Percentiles rank a stretch among this genome's conserved stretches.
phyloP scores from a whole-genome alignment of 805 yeast genomes.

The Monosporozyma siamensis region DNA sequence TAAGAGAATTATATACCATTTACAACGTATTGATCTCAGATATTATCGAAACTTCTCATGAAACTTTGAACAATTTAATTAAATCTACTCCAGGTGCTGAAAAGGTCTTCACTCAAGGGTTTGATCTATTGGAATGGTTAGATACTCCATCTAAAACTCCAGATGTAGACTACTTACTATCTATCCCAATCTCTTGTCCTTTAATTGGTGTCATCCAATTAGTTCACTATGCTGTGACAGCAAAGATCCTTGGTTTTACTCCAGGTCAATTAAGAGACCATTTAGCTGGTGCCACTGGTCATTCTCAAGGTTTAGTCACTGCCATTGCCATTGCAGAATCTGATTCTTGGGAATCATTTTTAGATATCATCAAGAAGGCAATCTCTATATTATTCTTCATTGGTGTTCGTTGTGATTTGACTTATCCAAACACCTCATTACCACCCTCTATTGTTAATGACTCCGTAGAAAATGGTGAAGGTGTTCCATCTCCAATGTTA shows the following conservation, averaged over 20 bases:
- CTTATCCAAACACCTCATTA: constrained; percentile 86
- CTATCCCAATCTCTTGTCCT: constrained; percentile 95
- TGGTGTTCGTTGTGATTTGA: constrained; percentile 84
- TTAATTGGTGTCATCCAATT: constrained; percentile 92
- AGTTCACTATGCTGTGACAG: constrained; percentile 84
- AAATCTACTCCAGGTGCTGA: constrained; percentile 67
- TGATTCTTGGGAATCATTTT: constrained; percentile 79
- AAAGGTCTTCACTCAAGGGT: constrained; percentile 88
- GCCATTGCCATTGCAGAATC: constrained; percentile 83
- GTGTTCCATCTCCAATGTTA: constrained; percentile 95
- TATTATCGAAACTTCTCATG: constrained; percentile 61
- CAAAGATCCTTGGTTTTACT: constrained; percentile 70
- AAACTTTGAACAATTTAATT: constrained; percentile 57
- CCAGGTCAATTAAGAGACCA: constrained; percentile 79
- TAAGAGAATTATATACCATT: constrained; percentile 70
- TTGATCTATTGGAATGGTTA: constrained; percentile 83
- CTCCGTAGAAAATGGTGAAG: constrained; percentile 88
- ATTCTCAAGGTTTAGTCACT: constrained; percentile 85
- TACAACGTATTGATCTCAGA: constrained; percentile 70
- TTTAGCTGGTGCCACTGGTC: constrained; percentile 76
- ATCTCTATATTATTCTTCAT: constrained; percentile 81
- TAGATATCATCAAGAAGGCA: constrained; percentile 62
- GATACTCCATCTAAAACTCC: constrained; percentile 80
- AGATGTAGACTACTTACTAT: constrained; percentile 73
- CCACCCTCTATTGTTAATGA: constrained; percentile 92